These are phyloP conservation scores for Xylaria grammica DNA, from an alignment of 495 filamentous ascomycete genomes.

Conservation along the genomic window DNA sequence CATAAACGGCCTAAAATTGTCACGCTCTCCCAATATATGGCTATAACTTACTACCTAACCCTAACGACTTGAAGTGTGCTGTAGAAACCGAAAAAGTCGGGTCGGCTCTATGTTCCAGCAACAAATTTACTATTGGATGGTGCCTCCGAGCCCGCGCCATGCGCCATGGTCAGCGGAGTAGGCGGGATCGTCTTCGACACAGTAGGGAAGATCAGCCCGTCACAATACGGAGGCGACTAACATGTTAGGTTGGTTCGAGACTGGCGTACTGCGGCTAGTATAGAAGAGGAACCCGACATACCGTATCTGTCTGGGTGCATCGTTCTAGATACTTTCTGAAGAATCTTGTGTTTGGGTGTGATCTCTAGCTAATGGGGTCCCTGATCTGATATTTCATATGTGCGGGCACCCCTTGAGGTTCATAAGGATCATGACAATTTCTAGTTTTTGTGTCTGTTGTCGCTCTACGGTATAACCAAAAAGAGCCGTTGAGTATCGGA, in stretches of 20 bases:
- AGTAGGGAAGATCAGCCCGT: background rate
- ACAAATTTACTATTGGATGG: too few species aligned
- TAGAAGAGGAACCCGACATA: background rate
- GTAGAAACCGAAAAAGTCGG: too few species aligned
- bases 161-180: too few species aligned
- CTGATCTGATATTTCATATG: background rate
- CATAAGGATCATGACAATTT: background rate
- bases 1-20: too few species aligned
- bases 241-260: background rate
- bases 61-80: too few species aligned
- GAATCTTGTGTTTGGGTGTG: background rate
- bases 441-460: background rate
- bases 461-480: background rate
- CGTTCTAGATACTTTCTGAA: background rate
- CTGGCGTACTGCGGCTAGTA: background rate
- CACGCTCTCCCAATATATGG: too few species aligned
- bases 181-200: background rate
- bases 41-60: too few species aligned
- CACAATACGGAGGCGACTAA: too few species aligned
- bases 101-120: too few species aligned
- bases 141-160: too few species aligned
- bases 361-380: background rate
- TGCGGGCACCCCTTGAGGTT: background rate
- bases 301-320: background rate
- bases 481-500: background rate